Evolutionary conservation across 1,284 basidiomycete species (phyloP).

Genomic region (Inonotus hispidus): DNA sequence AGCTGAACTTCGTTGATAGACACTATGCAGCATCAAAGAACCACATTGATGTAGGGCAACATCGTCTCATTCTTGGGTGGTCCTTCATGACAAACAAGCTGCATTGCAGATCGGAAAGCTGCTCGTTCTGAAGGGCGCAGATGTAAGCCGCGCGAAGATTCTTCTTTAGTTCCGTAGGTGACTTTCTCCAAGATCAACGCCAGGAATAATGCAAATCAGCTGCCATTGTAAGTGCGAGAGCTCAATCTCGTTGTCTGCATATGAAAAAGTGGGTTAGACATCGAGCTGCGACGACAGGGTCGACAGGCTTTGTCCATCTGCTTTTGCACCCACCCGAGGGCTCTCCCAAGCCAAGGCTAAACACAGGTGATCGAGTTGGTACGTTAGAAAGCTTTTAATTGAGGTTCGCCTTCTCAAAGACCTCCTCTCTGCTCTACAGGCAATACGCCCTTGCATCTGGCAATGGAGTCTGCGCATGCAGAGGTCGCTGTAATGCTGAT

Average conservation of each 20-base stretch:
- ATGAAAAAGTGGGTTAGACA: slow-evolving; percentile 49
- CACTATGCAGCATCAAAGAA: slow-evolving; percentile 96
- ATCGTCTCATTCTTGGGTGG: slow-evolving; percentile 8
- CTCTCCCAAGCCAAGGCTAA: slow-evolving; percentile 75
- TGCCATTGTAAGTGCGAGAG: slow-evolving; percentile 63
- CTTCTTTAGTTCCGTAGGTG: slow-evolving; percentile 13
- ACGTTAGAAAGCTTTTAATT: slow-evolving; percentile 25
- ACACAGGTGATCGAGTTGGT: slow-evolving; percentile 84
- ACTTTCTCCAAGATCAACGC: slow-evolving; percentile 70
- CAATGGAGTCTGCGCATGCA: slow-evolving; percentile 91
- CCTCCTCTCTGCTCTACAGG: slow-evolving; percentile 40
- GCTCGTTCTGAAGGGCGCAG: slow-evolving; percentile 80
- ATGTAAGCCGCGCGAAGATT: slow-evolving; percentile 47
- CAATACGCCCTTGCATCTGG: slow-evolving; percentile 93
- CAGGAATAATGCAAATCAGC: slow-evolving; percentile 85
- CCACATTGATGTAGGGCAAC: slow-evolving; percentile 64
- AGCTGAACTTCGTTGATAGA: slow-evolving; percentile 35
- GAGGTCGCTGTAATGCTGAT: slow-evolving; percentile 85
- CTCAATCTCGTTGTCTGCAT: slow-evolving; percentile 17
- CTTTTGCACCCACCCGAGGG: slow-evolving; percentile 73
- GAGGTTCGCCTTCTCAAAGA: slow-evolving; percentile 13
- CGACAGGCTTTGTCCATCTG: slow-evolving; percentile 78
- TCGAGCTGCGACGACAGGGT: slow-evolving; percentile 91
- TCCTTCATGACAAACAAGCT: slow-evolving; percentile 20
- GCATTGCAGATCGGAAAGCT: slow-evolving; percentile 74